Evolutionary conservation across 164 flowering plant genomes (phyloP), one percentile per base, ranked within the genome.

Genomic region (Vitis cinerea): DNA sequence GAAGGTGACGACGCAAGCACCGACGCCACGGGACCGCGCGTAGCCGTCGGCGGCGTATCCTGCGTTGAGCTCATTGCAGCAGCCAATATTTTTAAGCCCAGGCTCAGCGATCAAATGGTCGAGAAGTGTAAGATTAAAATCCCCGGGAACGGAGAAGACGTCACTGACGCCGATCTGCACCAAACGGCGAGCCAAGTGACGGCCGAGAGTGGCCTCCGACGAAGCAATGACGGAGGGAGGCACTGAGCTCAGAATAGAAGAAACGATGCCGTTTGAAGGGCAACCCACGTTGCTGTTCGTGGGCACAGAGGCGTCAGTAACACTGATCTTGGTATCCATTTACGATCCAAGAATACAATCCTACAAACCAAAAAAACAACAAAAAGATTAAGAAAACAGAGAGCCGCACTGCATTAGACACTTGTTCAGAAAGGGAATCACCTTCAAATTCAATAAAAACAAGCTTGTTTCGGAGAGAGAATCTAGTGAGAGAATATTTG

Each of bases 61-160:
- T 31, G 98, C 98, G 72, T 94, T 94, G 50, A 94, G 97, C 83
- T 94, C 98, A 81, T 94, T 94, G 67, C 98, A 94, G 86, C 97
- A 92, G 67, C 98, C 98, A 73, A 94, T 50, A 29, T 74, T 51
- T 75, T 69, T 85, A 62, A 94, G 90, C 50, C 79, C 87, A 0
- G 93, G 94, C 81, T 94, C 94, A 10, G 97, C 93, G 16, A 94
- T 69, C 64, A 94, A 80, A 61, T 89, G 90, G 75, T 91, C 97
- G 50, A 94, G 94, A 0, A 94, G 84, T 10, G 94, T 91, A 9
- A 94, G 85, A 76, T 94, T 94, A 73, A 91, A 94, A 71, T 94
- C 98, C 0, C 98, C 98, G 54, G 98, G 97, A 27, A 94, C 98
- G 37, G 94, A 70, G 86, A 94, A 94, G 47, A 94, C 87, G 64